Base-by-base conservation (phyloP, 345 rosid genomes). In the Trapa bicornis region DNA sequence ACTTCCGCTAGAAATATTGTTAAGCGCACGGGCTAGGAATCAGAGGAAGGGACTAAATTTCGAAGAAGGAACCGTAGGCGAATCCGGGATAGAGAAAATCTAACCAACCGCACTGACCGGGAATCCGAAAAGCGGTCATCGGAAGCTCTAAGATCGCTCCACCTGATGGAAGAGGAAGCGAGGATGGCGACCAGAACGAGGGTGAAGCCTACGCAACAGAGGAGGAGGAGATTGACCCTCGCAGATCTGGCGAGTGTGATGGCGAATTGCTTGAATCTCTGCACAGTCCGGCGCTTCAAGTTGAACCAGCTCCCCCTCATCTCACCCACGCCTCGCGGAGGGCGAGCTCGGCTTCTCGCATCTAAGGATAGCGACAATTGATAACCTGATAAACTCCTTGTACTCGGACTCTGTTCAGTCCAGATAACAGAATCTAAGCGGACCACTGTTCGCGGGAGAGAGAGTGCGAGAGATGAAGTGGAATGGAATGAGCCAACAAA, bases 151-250 rank as follows among this genome's bases (percentile, higher is more conserved):
- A 53, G 70, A 54, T 69, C 68, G 68, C 77, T 68, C 84, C 80
- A 83, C 37, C 78, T 78, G 54, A 73, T 45, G 60, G 79, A 76
- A 1, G 75, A 75, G 3, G 85, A 77, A 0, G 80, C 70, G 17
- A 89, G 76, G 61, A 72, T 74, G 56, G 82, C 78, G 67, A 87
- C 61, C 32, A 82, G 79, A 65, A 92, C 17, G 1, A 80, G 70
- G 45, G 84, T 74, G 67, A 87, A 70, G 16, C 70, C 83, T 76
- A 89, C 65, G 73, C 84, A 81, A 37, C 72, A 78, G 47, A 74
- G 70, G 7, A 92, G 81, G 22, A 92, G 80, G 56, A 92, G 78
- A 86, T 79, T 92, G 73, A 82, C 81, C 78, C 79, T 92, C 68
- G 75, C 75, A 74, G 86, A 79, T 78, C 87, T 84, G 33, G 58